Evolutionary conservation across 805 yeast genomes (phyloP), one percentile per base, ranked within the genome.

Genomic region (Metschnikowia hibisci): DNA sequence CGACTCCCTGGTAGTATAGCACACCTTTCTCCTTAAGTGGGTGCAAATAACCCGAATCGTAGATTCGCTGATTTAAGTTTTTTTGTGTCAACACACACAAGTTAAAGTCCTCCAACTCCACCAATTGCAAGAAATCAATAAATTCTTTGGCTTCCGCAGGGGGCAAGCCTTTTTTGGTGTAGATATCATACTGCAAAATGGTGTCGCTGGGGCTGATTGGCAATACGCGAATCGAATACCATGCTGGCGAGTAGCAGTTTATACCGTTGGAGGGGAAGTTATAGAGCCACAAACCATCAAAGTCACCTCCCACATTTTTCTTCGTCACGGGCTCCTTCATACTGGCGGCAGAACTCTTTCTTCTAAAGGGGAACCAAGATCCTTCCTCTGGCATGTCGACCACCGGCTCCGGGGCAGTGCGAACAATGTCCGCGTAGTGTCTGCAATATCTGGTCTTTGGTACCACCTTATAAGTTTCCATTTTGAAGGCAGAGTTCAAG

Each of bases 161-260:
- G 20, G 67, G 68, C 38, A 77, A 57, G 9, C 84, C 84, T 58
- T 77, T 78, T 64, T 79, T 78, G 44, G 82, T 74, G 62, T 72
- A 79, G 44, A 79, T 75, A 55, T 79, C 84, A 53, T 79, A 79
- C 54, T 78, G 82, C 54, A 79, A 66, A 29, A 79, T 64, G 9
- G 84, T 79, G 56, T 71, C 77, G 27, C 69, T 67, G 15, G 82
- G 77, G 28, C 73, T 55, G 14, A 76, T 59, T 26, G 84, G 84
- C 46, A 78, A 63, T 4, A 79, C 83, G 53, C 83, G 66, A 50
- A 79, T 78, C 7, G 81, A 72, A 60, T 79, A 79, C 80, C 82
- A 79, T 8, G 83, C 83, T 52, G 84, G 83, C 0, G 83, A 78
- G 55, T 79, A 79, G 54, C 84, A 79, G 61, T 79, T 79, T 57